A percentile compares a stretch with the other conserved stretches of the same genome.
Conservation (phyloP, 345 rosid genomes). For the Moricandia arvensis region DNA sequence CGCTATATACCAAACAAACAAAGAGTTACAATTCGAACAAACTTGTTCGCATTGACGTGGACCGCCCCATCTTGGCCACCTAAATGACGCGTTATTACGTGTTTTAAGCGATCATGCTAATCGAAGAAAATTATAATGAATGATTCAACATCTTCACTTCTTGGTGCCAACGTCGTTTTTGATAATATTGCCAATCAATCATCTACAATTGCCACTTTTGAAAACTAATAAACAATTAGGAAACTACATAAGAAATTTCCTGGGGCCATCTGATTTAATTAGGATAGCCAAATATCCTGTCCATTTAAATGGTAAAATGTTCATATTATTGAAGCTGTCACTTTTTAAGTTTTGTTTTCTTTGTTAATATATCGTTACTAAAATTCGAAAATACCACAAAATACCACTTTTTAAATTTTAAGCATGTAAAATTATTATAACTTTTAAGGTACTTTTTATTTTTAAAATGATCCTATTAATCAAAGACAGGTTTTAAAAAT, state of each 20-base stretch:
- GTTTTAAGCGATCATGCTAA: background rate
- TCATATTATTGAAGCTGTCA: background rate
- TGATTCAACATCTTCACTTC: background rate
- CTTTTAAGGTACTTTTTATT: too few species aligned
- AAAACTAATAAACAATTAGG: background rate
- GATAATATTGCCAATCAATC: background rate
- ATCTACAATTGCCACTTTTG: background rate
- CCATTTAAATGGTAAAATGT: background rate
- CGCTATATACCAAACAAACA: conserved; percentile 14
- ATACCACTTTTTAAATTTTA: too few species aligned
- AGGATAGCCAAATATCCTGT: background rate
- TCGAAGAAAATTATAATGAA: background rate
- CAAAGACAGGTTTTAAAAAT: too few species aligned
- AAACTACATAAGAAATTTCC: background rate
- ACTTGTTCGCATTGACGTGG: conserved; percentile 6
- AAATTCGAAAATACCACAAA: background rate
- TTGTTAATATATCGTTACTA: background rate
- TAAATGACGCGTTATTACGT: conserved; percentile 12
- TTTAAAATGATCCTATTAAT: too few species aligned
- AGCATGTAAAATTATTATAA: background rate
- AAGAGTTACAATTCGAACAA: background rate
- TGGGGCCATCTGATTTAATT: background rate
- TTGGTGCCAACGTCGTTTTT: background rate
- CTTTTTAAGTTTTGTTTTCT: background rate
- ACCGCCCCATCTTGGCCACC: background rate